Conservation (phyloP, 2,329 filamentous ascomycete species). For the Corinectria fuckeliana region DNA sequence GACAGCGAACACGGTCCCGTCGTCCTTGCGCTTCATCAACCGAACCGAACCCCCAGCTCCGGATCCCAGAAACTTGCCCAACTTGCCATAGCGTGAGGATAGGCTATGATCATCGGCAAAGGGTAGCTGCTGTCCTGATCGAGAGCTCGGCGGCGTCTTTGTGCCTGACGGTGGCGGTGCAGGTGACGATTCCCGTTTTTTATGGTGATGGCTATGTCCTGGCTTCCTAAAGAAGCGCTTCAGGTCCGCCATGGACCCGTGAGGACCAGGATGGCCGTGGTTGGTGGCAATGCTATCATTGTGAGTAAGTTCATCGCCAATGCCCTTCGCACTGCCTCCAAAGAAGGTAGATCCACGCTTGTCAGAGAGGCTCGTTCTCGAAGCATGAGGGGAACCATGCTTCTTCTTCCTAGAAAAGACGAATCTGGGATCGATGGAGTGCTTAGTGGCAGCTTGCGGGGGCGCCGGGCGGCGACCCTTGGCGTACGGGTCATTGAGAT, state of each 20-base stretch:
- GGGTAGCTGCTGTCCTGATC: slow-evolving; percentile 70
- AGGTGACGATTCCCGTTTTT: slow-evolving; percentile 71
- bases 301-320: slow-evolving; percentile 44
- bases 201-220: slow-evolving; percentile 74
- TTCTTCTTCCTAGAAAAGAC: slow-evolving; percentile 82
- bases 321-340: slow-evolving; percentile 41
- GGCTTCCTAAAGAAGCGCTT: slow-evolving; percentile 95
- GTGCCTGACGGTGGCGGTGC: slow-evolving; percentile 59
- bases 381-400: slow-evolving; percentile 61
- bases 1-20: slow-evolving; percentile 93
- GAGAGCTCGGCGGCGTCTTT: slow-evolving; percentile 55
- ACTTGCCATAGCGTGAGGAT: slow-evolving; percentile 91
- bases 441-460: slow-evolving; percentile 65
- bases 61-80: slow-evolving; percentile 91
- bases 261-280: slow-evolving; percentile 42
- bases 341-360: slow-evolving; percentile 58
- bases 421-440: slow-evolving; percentile 77
- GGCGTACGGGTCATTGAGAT: slow-evolving; percentile 86
- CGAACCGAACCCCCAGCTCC: slow-evolving; percentile 94
- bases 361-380: slow-evolving; percentile 60
- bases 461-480: slow-evolving; percentile 78
- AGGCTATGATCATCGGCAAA: slow-evolving; percentile 95
- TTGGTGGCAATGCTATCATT: slow-evolving; percentile 36
- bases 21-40: slow-evolving; percentile 90
- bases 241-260: slow-evolving; percentile 90